phyloP scores from a whole-genome alignment of 306 rosid species.

The Fagus sylvatica region DNA sequence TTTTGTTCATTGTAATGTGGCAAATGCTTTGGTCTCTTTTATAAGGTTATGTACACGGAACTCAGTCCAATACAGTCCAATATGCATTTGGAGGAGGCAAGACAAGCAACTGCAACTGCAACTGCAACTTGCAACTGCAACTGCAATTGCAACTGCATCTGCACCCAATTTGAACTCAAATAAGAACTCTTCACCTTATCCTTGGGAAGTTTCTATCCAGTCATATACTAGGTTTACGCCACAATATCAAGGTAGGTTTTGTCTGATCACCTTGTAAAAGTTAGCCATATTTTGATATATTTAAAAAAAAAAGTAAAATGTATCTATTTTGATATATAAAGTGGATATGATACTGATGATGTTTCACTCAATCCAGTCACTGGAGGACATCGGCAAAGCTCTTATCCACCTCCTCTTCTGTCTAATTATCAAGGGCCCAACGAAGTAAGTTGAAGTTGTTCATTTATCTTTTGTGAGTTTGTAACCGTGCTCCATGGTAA shows the following conservation, averaged over 20 bases:
- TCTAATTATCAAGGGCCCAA: constrained; percentile 12
- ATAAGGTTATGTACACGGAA: constrained; percentile 57
- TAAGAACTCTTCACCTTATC: constrained; percentile 14
- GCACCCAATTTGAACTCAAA: constrained; percentile 12
- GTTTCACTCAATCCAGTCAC: constrained; percentile 27
- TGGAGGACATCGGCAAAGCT: constrained; percentile 8
- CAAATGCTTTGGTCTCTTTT: constrained; percentile 21
- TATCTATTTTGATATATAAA: not conserved
- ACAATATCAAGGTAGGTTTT: constrained; percentile 37
- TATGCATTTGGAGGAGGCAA: constrained; percentile 47
- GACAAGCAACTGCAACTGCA: no score
- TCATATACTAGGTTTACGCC: constrained; percentile 17
- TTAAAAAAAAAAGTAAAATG: no score
- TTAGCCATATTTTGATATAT: no score
- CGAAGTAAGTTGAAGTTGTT: constrained; percentile 39
- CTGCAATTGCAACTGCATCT: constrained; percentile 20
- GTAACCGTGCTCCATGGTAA: not conserved
- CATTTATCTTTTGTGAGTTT: not conserved
- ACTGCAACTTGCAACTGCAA: no score
- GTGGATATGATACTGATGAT: constrained; percentile 9
- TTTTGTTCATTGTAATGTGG: constrained; percentile 4
- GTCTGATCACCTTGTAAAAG: not conserved
- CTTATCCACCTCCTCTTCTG: constrained; percentile 19
- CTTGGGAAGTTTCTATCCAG: constrained; percentile 20
- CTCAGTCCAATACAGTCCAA: constrained; percentile 47